Percentiles rank a stretch among this genome's conserved stretches.
phyloP scores from a whole-genome alignment of 2,329 filamentous ascomycete genomes.

The Pestalotiopsis sp. region DNA sequence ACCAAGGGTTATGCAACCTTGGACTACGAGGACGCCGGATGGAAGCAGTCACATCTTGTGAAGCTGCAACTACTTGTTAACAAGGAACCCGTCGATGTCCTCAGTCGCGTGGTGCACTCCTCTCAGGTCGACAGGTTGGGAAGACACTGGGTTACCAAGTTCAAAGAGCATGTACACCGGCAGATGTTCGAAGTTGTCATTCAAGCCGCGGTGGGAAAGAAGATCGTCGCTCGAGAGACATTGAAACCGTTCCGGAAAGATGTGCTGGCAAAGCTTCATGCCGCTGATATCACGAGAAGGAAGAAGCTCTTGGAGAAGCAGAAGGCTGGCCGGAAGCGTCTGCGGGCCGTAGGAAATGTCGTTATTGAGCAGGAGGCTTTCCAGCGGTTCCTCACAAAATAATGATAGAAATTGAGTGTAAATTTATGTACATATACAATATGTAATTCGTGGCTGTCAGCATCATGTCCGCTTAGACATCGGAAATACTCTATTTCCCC shows the following conservation, averaged over 20 bases:
- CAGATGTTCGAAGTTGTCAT: constrained; percentile 98
- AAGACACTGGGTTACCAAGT: constrained; percentile 87
- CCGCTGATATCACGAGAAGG: constrained; percentile 80
- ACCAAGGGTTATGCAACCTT: constrained; percentile 96
- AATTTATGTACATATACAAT: neutral
- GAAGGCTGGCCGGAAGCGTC: constrained; percentile 89
- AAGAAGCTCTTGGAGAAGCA: constrained; percentile 93
- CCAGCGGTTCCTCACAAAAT: constrained; percentile 89
- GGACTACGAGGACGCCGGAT: constrained; percentile 95
- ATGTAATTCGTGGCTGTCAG: neutral
- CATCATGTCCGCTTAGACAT: neutral
- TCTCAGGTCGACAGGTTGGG: constrained; percentile 83
- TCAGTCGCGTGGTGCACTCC: constrained; percentile 84
- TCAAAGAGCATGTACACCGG: constrained; percentile 93
- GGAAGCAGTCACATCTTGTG: constrained; percentile 76
- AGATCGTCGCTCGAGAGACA: constrained; percentile 87
- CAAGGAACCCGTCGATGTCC: constrained; percentile 89
- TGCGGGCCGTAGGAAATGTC: constrained; percentile 85
- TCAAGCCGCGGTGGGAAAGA: constrained; percentile 81
- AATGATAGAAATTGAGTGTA: constrained; percentile 1
- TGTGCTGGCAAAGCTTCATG: constrained; percentile 89
- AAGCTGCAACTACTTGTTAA: constrained; percentile 95
- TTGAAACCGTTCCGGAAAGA: constrained; percentile 98
- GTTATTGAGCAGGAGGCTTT: constrained; percentile 96
- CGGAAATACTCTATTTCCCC: neutral